A percentile compares a stretch with the other conserved stretches of the same genome.
Evolutionary conservation across 345 rosid genomes (phyloP).

Genomic region (Euphorbia peplus): DNA sequence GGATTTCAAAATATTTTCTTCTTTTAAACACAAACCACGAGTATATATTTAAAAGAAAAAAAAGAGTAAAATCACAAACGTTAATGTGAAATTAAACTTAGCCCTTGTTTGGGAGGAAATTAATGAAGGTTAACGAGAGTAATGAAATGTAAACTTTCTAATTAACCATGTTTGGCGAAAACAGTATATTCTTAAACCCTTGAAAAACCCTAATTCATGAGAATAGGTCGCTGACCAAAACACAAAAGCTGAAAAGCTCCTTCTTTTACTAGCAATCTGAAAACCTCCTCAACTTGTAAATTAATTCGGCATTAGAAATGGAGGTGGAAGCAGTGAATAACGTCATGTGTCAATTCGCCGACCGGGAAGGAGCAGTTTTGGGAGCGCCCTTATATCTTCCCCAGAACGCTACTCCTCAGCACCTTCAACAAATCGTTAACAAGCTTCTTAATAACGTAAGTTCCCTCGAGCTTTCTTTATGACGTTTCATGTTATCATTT

Average conservation of each 20-base stretch:
- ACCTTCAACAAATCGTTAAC: slow-evolving; percentile 84
- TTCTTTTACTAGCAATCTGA: not conserved
- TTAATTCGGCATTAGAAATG: slow-evolving; percentile 10
- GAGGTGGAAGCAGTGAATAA: slow-evolving; percentile 27
- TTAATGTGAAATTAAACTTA: too few relatives aligned
- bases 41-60: too few relatives aligned
- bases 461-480: too few relatives aligned
- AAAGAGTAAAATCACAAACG: too few relatives aligned
- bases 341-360: slow-evolving; percentile 78
- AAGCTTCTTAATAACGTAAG: slow-evolving; percentile 68
- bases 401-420: slow-evolving; percentile 71
- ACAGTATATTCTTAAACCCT: slow-evolving; percentile 12
- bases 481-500: too few relatives aligned
- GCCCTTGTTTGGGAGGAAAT: too few relatives aligned
- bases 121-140: too few relatives aligned
- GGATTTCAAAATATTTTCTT: too few relatives aligned
- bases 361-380: slow-evolving; percentile 66
- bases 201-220: slow-evolving; percentile 6
- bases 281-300: not conserved
- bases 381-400: slow-evolving; percentile 84
- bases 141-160: too few relatives aligned
- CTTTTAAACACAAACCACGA: too few relatives aligned
- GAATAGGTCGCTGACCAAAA: not conserved
- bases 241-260: not conserved
- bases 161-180: too few relatives aligned